A percentile compares a stretch with the other conserved stretches of the same genome.
Conservation (phyloP, 2,329 filamentous ascomycete species). For the Neoascochyta sp. region DNA sequence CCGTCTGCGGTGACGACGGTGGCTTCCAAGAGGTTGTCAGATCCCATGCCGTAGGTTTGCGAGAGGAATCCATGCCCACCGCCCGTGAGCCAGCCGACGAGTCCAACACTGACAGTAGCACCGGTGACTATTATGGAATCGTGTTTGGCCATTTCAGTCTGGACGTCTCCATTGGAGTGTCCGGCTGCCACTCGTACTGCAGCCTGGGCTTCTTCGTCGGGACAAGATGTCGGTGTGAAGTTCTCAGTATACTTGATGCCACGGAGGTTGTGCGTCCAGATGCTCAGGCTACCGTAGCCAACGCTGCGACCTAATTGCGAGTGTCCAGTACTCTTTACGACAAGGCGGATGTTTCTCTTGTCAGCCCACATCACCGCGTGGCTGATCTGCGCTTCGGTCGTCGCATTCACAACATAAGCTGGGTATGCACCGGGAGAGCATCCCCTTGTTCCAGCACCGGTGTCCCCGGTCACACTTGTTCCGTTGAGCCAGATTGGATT, state of each 20-base stretch:
- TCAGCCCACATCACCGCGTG: conserved; percentile 21
- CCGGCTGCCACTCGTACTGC: conserved; percentile 22
- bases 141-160: conserved; percentile 13
- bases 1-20: conserved; percentile 32
- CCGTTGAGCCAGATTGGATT: conserved; percentile 30
- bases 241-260: conserved; percentile 18
- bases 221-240: conserved; percentile 19
- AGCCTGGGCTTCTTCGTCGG: not conserved
- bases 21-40: conserved; percentile 36
- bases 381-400: conserved; percentile 13
- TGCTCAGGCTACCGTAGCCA: conserved; percentile 16
- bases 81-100: conserved; percentile 41
- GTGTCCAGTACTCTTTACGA: conserved; percentile 29
- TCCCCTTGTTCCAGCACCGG: conserved; percentile 16
- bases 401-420: conserved; percentile 29
- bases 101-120: conserved; percentile 33
- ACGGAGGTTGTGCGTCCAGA: conserved; percentile 29
- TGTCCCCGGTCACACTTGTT: conserved; percentile 25
- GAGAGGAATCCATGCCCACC: conserved; percentile 41
- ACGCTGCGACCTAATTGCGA: conserved; percentile 22
- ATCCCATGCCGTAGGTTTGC: conserved; percentile 35
- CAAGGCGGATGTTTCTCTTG: conserved; percentile 19
- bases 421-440: conserved; percentile 25
- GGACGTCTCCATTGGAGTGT: conserved; percentile 16
- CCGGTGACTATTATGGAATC: conserved; percentile 18